Conservation (phyloP, 768 basidiomycete genomes). For the Glaciozyma martinii region DNA sequence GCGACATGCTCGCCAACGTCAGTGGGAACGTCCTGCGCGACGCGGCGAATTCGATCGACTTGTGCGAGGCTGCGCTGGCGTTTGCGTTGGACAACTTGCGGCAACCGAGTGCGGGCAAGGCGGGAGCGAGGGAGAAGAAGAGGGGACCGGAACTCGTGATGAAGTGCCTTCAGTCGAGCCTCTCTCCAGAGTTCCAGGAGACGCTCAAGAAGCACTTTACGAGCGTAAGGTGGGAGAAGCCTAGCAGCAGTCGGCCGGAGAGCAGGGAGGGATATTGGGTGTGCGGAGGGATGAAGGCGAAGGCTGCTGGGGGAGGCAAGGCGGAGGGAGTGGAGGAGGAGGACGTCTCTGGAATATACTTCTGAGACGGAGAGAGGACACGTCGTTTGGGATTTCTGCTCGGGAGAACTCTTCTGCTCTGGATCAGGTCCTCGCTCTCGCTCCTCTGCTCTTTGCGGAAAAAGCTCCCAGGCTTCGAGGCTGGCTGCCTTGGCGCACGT, state of each 20-base stretch:
- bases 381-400: no score
- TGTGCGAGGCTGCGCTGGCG: slow-evolving; percentile 62
- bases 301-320: neutral
- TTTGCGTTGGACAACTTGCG: slow-evolving; percentile 53
- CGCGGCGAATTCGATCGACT: slow-evolving; percentile 57
- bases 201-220: slow-evolving; percentile 57
- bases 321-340: neutral
- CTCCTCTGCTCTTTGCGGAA: no score
- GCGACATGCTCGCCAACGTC: slow-evolving; percentile 82
- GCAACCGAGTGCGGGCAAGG: slow-evolving; percentile 45
- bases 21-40: slow-evolving; percentile 63
- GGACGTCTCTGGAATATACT: neutral
- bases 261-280: slow-evolving; percentile 81
- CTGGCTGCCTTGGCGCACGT: no score
- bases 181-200: slow-evolving; percentile 33
- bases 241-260: slow-evolving; percentile 64
- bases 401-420: no score
- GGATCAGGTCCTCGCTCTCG: no score
- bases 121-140: slow-evolving; percentile 47
- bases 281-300: slow-evolving; percentile 55
- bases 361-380: neutral
- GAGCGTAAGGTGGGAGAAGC: slow-evolving; percentile 64
- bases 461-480: no score
- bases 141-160: slow-evolving; percentile 10
- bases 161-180: slow-evolving; percentile 11